Percentiles rank a stretch among this genome's conserved stretches.
Conservation (phyloP, 2,329 filamentous ascomycete genomes). For the Trichoderma gracile region DNA sequence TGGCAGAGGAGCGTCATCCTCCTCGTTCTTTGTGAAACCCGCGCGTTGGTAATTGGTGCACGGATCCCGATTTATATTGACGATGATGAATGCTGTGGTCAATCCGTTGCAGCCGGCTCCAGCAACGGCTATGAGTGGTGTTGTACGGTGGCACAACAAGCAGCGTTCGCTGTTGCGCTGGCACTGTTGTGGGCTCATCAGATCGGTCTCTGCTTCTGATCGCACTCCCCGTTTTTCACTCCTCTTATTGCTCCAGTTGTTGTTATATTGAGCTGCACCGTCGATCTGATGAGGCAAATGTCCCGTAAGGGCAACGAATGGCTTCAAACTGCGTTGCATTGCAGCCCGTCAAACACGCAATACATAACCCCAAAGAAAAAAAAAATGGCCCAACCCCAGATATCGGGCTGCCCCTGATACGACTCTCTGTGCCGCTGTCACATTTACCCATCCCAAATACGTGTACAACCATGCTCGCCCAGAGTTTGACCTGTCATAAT, state of each 20-base stretch:
- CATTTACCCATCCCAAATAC: neutral
- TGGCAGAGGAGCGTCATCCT: neutral
- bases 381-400: conserved; percentile 8
- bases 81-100: conserved; percentile 1
- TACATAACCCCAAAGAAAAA: too few species aligned
- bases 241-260: too few species aligned
- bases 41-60: neutral
- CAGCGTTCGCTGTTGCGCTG: neutral
- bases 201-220: neutral
- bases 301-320: neutral
- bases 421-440: conserved; percentile 11
- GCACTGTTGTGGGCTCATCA: neutral
- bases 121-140: neutral
- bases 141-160: neutral
- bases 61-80: conserved; percentile 1
- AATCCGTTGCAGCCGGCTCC: neutral
- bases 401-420: conserved; percentile 18
- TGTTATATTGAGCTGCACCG: neutral
- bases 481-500: conserved; percentile 9
- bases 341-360: neutral
- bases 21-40: neutral
- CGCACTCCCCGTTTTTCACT: too few species aligned
- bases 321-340: conserved; percentile 17
- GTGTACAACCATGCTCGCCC: neutral
- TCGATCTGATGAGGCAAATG: neutral